Evolutionary conservation across 2,329 filamentous ascomycete genomes (phyloP), one percentile per base, ranked within the genome.

Genomic region (Endoconidiophora polonica): DNA sequence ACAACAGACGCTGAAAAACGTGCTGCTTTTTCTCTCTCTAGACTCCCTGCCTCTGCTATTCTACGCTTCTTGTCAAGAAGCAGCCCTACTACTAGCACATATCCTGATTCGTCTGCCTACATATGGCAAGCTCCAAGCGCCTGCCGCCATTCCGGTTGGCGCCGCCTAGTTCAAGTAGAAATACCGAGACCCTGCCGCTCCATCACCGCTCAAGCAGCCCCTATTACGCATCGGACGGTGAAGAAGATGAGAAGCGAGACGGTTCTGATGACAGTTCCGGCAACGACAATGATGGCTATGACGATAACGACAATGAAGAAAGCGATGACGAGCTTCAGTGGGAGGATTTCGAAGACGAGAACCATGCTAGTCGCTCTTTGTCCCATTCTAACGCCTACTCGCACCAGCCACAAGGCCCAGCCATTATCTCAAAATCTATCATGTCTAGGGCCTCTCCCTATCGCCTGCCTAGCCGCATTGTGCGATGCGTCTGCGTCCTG

Each of bases 401-500:
- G 6, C 29, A 33, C 29, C 29, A 12, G 7, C 9, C 29, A 33
- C 29, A 33, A 5, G 9, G 29, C 12, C 4, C 29, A 12, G 9
- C 29, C 29, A 33, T 33, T 12, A 33, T 33, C 7, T 33, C 29
- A 33, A 33, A 33, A 12, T 33, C 29, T 2, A 61, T 70, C 33
- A 71, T 74, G 60, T 59, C 44, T 9, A 54, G 55, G 33, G 53
- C 60, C n/a, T 66, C 66, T 47, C 65, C 65, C 48, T 84, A 83
- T 58, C 72, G 79, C 29, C 65, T 88, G 40, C 84, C 83, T 5
- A 78, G 80, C 59, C 82, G 73, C 54, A 76, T 91, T 52, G 78
- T 85, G 50, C 74, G 86, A 57, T 93, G 83, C 61, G 76, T 94
- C 50, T 86, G 86, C 55, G 68, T 88, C 45, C 75, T 72, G 3